phyloP scores from a whole-genome alignment of 179 eudicot species.

The Sideroxylon spinosum region DNA sequence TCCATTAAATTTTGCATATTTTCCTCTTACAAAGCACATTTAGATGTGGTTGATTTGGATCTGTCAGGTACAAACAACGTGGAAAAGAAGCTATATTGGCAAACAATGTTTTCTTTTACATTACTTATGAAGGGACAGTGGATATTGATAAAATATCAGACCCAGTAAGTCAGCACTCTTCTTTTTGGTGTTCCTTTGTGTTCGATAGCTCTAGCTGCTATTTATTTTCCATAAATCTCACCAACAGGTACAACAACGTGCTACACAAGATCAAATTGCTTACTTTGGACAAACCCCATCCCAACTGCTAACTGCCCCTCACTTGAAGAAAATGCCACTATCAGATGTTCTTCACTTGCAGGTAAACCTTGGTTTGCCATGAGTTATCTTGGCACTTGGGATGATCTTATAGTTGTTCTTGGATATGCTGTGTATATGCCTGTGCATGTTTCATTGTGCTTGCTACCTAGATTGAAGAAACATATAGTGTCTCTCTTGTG shows the following conservation, averaged over 20 bases:
- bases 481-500: too few species aligned
- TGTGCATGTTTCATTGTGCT: not conserved
- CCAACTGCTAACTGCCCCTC: slow-evolving; percentile 85
- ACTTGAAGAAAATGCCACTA: slow-evolving; percentile 76
- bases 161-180: slow-evolving; percentile 55
- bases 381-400: not conserved
- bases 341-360: slow-evolving; percentile 91
- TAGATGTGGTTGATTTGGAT: slow-evolving; percentile 11
- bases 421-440: not conserved
- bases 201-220: slow-evolving; percentile 13
- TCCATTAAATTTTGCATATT: too few species aligned
- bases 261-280: slow-evolving; percentile 98
- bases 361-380: slow-evolving; percentile 35
- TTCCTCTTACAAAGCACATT: slow-evolving; percentile 1
- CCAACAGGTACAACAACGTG: slow-evolving; percentile 81
- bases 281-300: slow-evolving; percentile 99
- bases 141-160: slow-evolving; percentile 87
- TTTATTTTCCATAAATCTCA: slow-evolving; percentile 14
- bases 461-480: too few species aligned
- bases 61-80: slow-evolving; percentile 81
- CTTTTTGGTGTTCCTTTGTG: not conserved
- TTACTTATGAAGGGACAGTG: slow-evolving; percentile 90
- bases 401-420: not conserved
- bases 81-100: slow-evolving; percentile 93
- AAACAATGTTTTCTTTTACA: slow-evolving; percentile 88